Evolutionary conservation across 2,329 filamentous ascomycete species (phyloP), one percentile per base, ranked within the genome.

Genomic region (Ophiostoma piceae): DNA sequence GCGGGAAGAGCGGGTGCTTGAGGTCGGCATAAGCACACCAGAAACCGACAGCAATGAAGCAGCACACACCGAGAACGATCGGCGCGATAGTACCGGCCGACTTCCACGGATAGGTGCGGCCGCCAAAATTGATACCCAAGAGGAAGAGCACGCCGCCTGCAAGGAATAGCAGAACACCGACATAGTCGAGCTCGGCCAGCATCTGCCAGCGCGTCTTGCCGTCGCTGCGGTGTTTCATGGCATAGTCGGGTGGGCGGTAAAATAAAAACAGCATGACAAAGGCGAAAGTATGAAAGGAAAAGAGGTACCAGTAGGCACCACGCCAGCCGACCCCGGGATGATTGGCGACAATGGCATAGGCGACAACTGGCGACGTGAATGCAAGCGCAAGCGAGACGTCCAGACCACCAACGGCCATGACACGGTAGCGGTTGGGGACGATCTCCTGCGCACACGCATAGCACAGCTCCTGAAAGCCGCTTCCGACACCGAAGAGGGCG

Each of bases 101-200:
- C 12, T 12, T 57, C 51, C 51, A 57, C 12, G 51, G 51, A 29
- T 57, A 57, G 8, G 51, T 57, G 51, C 51, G 51, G 2, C 51
- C 51, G 3, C 51, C 51, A 14, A 57, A 57, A 14, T 57, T 57
- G n/a, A 57, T 57, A 6, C 51, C 51, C n/a, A 57, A 9, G 11
- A 57, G 51, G 19, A 57, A 57, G 16, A 57, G 51, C 22, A 57
- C 51, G 32, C 74, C 73, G 39, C 74, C 76, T 8, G 74, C 69
- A 0, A 74, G 70, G 69, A 78, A 77, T 35, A 77, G 73, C 3
- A 76, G 69, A 6, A 76, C 67, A 14, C 76, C 76, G 26, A 76
- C 72, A 62, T 73, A 76, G 69, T 76, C 75, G 14, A 76, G 73
- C 71, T 94, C 57, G 57, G 69, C 71, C 37, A 76, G 70, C 19